Evolutionary conservation across 345 rosid genomes (phyloP).

Genomic region (Citrus reticulata): DNA sequence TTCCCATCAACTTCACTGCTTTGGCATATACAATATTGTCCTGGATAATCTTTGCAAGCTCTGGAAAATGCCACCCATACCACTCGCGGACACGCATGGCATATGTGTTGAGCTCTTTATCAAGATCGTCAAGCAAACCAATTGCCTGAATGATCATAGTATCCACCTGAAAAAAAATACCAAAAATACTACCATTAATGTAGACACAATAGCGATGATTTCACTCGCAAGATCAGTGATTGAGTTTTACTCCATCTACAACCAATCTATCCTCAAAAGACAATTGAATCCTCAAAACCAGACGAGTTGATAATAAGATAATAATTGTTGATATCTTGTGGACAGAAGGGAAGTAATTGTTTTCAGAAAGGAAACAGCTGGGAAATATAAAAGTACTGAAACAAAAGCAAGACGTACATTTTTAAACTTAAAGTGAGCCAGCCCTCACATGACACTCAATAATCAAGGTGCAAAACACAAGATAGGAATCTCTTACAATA

Average conservation of each 20-base stretch:
- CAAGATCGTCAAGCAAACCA: slow-evolving; percentile 93
- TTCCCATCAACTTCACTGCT: slow-evolving; percentile 79
- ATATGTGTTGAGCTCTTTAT: slow-evolving; percentile 88
- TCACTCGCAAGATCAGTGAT: neutral
- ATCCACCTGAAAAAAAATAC: slow-evolving; percentile 56
- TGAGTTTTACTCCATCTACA: neutral
- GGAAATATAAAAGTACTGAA: neutral
- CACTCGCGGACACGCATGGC: slow-evolving; percentile 92
- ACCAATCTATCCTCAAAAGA: neutral
- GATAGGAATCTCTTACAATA: neutral
- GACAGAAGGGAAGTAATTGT: neutral
- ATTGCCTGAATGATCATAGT: slow-evolving; percentile 97
- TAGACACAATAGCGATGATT: neutral
- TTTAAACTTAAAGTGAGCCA: neutral
- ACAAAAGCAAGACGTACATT: neutral
- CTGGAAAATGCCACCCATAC: slow-evolving; percentile 99
- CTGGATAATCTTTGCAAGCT: slow-evolving; percentile 82
- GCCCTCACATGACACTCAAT: neutral
- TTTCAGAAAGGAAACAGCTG: neutral
- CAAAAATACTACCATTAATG: neutral
- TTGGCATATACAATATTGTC: slow-evolving; percentile 86
- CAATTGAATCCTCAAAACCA: neutral
- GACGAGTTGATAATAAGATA: neutral
- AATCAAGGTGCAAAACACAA: neutral
- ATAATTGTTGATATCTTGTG: neutral